Evolutionary conservation across 140 eudicot species (phyloP).

Genomic region (Erigeron philadelphicus): DNA sequence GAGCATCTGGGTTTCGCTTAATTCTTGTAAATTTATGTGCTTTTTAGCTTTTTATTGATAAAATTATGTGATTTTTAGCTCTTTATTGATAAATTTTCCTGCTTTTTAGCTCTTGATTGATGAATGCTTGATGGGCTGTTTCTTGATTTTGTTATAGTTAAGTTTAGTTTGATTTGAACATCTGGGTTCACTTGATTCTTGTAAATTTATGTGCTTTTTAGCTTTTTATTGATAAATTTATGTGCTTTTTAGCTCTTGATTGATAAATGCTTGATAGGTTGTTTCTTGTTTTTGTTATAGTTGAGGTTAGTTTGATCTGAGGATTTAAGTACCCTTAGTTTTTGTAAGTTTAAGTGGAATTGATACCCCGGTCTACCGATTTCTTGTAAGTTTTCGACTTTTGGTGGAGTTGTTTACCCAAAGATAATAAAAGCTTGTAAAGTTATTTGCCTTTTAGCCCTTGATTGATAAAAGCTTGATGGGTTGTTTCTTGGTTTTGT

Average conservation of each 20-base stretch:
- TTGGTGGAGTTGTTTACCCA: no score
- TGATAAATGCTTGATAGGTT: background rate
- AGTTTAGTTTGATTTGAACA: background rate
- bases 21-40: background rate
- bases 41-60: no score
- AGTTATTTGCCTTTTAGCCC: constrained; percentile 3
- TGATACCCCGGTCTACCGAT: no score
- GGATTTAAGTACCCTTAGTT: background rate
- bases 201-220: background rate
- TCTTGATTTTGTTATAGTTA: background rate
- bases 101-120: constrained; percentile 11
- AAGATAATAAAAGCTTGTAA: no score
- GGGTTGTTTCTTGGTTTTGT: background rate
- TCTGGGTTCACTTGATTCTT: background rate
- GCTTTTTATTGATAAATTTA: constrained; percentile 8
- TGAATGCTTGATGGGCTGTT: background rate
- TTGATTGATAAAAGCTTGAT: background rate
- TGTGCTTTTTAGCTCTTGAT: constrained; percentile 16
- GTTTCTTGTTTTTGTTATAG: background rate
- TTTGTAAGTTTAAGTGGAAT: background rate
- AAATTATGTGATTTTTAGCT: constrained; percentile 11
- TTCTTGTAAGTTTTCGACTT: background rate
- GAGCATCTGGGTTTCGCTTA: background rate
- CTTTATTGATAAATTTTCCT: background rate
- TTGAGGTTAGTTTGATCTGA: background rate